Base-by-base conservation (phyloP, 2,329 filamentous ascomycete genomes). In the Blastomyces silverae region DNA sequence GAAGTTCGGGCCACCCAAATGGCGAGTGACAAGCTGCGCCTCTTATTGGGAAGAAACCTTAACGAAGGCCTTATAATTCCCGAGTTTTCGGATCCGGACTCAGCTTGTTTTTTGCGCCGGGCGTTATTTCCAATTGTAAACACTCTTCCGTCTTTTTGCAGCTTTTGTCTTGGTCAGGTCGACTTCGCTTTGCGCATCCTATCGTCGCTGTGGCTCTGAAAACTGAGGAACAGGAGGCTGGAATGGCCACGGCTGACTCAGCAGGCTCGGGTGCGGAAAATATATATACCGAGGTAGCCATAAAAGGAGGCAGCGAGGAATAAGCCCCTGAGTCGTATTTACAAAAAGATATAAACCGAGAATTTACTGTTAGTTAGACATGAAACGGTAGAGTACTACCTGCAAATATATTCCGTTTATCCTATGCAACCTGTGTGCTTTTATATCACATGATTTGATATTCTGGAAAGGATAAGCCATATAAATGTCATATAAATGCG, bases 281-380 rank as follows among this genome's bases (percentile, higher is more conserved):
- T 57, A 64, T 63, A 66, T 66, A 64, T 68, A 68, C 70, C 67
- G 72, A 67, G 67, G 66, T 66, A 10, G 17, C 46, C 44, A 20
- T 1, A 25, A 50, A 8, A 10, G 46, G 8, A 50, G 20, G n/a
- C 0, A 48, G 4, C 20, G 17, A 6, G 37, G 7, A 39, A 39
- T 39, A 2, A 11, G 37, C 37, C 37, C 10, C 10, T 39, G 37
- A 39, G 8, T 39, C 37, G 8, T 11, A 8, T 3, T 13, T 39
- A 39, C 37, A 39, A 39, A 39, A 39, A 8, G 10, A 39, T 13
- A 39, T 10, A 37, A 37, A 37, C 34, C 7, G 8, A 37, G 10
- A 10, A 10, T 39, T 37, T 39, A 39, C 37, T 39, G 37, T 3
- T n/a, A n/a, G n/a, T n/a, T 6, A 34, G 31, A 34, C 7, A 34